phyloP scores from a whole-genome alignment of 495 filamentous ascomycete genomes.

The Penicillium lagena region DNA sequence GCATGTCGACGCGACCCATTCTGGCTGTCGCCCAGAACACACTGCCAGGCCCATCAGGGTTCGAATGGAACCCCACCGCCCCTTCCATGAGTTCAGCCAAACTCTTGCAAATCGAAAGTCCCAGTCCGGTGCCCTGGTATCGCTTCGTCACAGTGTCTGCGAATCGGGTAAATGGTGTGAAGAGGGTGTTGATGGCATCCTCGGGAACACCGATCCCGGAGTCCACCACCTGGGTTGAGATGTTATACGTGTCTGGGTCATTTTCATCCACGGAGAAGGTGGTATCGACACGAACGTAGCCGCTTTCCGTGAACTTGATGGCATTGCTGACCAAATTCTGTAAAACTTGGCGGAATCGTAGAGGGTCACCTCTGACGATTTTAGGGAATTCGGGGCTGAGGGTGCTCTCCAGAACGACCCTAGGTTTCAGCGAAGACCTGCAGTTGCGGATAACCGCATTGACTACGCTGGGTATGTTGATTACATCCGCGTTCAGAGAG shows the following conservation, averaged over 20 bases:
- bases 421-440: conserved; percentile 50
- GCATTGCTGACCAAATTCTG: conserved; percentile 85
- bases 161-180: conserved; percentile 82
- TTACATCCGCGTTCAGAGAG: conserved; percentile 63
- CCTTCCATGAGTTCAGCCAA: conserved; percentile 81
- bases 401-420: conserved; percentile 47
- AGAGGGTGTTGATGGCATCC: conserved; percentile 62
- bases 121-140: conserved; percentile 78
- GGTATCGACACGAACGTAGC: conserved; percentile 52
- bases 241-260: conserved; percentile 28
- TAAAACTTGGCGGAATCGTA: conserved; percentile 73
- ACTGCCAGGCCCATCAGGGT: conserved; percentile 46
- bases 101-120: conserved; percentile 75
- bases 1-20: conserved; percentile 34
- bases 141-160: conserved; percentile 69
- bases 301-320: conserved; percentile 79
- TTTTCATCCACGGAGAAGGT: conserved; percentile 45
- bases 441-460: conserved; percentile 48
- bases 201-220: conserved; percentile 83
- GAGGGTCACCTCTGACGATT: conserved; percentile 59
- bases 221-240: conserved; percentile 60
- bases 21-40: conserved; percentile 54
- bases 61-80: conserved; percentile 53
- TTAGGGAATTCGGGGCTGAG: conserved; percentile 39
- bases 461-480: conserved; percentile 55